Conservation (phyloP, 108 stramenopile species). For the Cyclostephanos invisitatus region DNA sequence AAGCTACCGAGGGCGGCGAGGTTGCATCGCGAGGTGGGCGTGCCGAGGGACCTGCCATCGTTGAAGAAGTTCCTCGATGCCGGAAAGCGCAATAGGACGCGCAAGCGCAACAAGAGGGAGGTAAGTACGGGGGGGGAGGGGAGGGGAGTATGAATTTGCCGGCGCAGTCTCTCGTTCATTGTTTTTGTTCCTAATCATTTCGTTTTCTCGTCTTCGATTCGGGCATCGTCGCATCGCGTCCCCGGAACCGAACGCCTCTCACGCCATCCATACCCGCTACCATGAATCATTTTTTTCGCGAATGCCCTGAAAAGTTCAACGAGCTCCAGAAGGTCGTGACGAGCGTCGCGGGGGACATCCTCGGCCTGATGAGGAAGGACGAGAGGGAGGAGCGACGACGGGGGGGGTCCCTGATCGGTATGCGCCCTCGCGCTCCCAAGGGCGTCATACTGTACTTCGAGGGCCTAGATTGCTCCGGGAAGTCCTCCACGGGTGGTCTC, state of each 20-base stretch:
- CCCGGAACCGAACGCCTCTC: background rate
- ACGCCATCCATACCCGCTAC: background rate
- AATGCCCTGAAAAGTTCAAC: conserved; percentile 4
- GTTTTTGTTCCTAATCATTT: too few species aligned
- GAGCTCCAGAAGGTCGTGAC: conserved; percentile 36
- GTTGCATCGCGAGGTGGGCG: conserved; percentile 30
- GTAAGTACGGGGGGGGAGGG: conserved; percentile 1
- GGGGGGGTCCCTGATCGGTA: conserved; percentile 25
- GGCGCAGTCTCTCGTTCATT: background rate
- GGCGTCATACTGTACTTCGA: conserved; percentile 82
- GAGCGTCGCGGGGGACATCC: conserved; percentile 38
- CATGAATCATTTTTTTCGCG: too few species aligned
- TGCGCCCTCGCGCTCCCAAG: conserved; percentile 47
- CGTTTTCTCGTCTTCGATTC: too few species aligned
- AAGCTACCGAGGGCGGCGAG: conserved; percentile 36
- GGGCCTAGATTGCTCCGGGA: conserved; percentile 78
- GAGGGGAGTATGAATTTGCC: too few species aligned
- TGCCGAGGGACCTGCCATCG: conserved; percentile 60
- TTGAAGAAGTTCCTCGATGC: conserved; percentile 69
- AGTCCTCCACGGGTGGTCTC: conserved; percentile 69
- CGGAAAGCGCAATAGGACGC: conserved; percentile 43
- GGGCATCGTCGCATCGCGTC: too few species aligned
- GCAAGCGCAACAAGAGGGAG: conserved; percentile 43
- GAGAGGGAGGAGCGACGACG: conserved; percentile 11
- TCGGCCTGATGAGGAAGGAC: conserved; percentile 39